Percentiles rank a stretch among this genome's conserved stretches.
phyloP scores from a whole-genome alignment of 1,284 basidiomycete species.

The Sanguinoderma infundibulare region DNA sequence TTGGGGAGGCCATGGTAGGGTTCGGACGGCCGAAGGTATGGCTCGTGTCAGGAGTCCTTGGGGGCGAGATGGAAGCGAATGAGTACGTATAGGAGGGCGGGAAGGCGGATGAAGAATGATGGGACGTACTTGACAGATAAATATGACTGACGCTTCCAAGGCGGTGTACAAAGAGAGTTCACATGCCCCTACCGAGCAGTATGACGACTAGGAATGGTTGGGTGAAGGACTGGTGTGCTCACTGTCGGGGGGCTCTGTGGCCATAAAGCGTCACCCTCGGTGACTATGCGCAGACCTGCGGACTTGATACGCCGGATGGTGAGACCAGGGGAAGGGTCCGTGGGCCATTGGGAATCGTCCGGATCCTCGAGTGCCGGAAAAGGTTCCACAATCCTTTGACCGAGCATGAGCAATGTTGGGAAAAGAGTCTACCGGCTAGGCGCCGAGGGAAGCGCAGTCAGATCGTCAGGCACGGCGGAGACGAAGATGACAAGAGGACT shows the following conservation, averaged over 20 bases:
- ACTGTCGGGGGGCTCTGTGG: conserved; percentile 5
- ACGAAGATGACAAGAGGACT: not conserved
- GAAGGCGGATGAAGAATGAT: not conserved
- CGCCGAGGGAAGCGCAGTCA: not conserved
- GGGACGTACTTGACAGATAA: conserved; percentile 17
- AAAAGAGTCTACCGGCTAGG: not conserved
- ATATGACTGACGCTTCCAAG: conserved; percentile 15
- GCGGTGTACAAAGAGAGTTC: conserved; percentile 5
- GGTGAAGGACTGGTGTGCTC: conserved; percentile 1
- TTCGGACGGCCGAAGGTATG: conserved; percentile 36
- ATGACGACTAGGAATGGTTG: not conserved
- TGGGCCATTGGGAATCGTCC: not conserved
- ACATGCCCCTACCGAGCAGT: conserved; percentile 3
- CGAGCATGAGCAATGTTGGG: conserved; percentile 18
- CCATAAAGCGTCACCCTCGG: conserved; percentile 15
- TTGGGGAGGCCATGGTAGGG: conserved; percentile 24
- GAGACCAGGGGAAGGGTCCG: conserved; percentile 16
- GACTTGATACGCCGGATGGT: conserved; percentile 24
- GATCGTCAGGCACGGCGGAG: not conserved
- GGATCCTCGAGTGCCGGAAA: conserved; percentile 10
- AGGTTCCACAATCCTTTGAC: conserved; percentile 24
- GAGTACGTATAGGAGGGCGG: not conserved
- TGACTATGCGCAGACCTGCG: conserved; percentile 23
- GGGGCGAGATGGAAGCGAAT: not conserved
- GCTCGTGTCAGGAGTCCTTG: conserved; percentile 30